A percentile compares a stretch with the other conserved stretches of the same genome.
Evolutionary conservation across 768 basidiomycete species (phyloP).

Genomic region (Suillus luteus): DNA sequence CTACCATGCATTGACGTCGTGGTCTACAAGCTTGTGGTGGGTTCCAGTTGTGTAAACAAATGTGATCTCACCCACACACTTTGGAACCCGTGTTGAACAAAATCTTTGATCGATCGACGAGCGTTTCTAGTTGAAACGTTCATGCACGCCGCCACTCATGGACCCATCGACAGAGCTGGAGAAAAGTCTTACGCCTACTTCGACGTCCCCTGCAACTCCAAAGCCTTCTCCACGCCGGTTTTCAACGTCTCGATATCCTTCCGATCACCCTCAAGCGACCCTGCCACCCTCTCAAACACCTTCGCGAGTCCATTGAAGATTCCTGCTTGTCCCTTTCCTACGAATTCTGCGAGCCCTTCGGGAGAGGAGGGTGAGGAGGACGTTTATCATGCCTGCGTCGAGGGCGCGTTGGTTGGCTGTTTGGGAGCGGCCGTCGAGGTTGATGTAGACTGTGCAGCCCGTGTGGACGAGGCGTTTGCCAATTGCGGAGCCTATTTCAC

Average conservation of each 20-base stretch:
- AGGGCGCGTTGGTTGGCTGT: slow-evolving; percentile 46
- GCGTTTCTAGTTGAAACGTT: not conserved
- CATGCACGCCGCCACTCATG: not conserved
- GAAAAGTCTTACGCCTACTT: not conserved
- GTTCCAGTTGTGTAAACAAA: not conserved
- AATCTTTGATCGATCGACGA: not conserved
- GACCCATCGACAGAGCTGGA: not conserved
- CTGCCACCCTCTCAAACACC: slow-evolving; percentile 43
- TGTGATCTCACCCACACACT: not conserved
- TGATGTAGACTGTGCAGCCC: slow-evolving; percentile 53
- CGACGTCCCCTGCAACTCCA: slow-evolving; percentile 23
- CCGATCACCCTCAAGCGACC: slow-evolving; percentile 34
- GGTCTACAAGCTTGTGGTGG: not conserved
- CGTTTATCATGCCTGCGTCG: slow-evolving; percentile 50
- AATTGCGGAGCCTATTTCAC: slow-evolving; percentile 59
- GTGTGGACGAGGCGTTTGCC: slow-evolving; percentile 43
- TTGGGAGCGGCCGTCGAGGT: slow-evolving; percentile 50
- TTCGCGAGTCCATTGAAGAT: slow-evolving; percentile 47
- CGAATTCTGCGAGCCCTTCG: slow-evolving; percentile 55
- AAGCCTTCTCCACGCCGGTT: slow-evolving; percentile 43
- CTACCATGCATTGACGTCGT: not conserved
- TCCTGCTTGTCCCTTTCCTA: slow-evolving; percentile 42
- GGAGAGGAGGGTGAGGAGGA: slow-evolving; percentile 33
- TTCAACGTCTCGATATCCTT: slow-evolving; percentile 41
- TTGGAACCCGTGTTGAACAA: not conserved